Evolutionary conservation across 768 basidiomycete species (phyloP).

Genomic region (Termitomyces titanicus): DNA sequence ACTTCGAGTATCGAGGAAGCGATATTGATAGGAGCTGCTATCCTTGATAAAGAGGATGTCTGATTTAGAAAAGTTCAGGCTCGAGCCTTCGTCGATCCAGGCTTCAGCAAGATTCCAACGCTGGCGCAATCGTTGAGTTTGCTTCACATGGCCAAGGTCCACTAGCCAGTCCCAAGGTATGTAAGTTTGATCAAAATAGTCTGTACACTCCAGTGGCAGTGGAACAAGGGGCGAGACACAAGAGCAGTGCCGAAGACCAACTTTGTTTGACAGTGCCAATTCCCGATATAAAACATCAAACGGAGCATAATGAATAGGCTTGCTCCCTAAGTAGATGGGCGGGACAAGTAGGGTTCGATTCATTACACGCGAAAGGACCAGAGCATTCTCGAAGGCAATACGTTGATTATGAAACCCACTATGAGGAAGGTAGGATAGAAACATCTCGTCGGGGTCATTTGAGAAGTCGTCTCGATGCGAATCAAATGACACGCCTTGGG

Average conservation of each 20-base stretch:
- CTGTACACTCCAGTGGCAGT: conserved; percentile 53
- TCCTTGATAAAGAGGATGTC: conserved; percentile 54
- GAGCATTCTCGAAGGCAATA: conserved; percentile 82
- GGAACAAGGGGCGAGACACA: conserved; percentile 28
- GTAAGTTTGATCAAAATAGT: conserved; percentile 57
- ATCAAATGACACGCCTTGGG: conserved; percentile 29
- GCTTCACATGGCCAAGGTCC: conserved; percentile 39
- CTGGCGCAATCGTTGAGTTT: conserved; percentile 40
- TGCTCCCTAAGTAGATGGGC: conserved; percentile 63
- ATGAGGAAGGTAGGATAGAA: conserved; percentile 76
- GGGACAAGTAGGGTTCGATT: conserved; percentile 79
- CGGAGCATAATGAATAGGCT: conserved; percentile 56
- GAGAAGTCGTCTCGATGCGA: conserved; percentile 1
- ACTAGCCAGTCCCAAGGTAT: conserved; percentile 73
- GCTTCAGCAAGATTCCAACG: conserved; percentile 46
- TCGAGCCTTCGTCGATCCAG: conserved; percentile 42
- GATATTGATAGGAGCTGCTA: conserved; percentile 55
- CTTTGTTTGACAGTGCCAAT: conserved; percentile 47
- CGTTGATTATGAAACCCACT: conserved; percentile 86
- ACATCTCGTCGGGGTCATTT: conserved; percentile 35
- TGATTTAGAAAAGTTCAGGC: conserved; percentile 30
- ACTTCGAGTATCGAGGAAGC: conserved; percentile 47
- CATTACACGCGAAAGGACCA: conserved; percentile 63
- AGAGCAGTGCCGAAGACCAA: conserved; percentile 50
- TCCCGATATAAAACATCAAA: conserved; percentile 46